phyloP scores from a whole-genome alignment of 371 early-diverging fungal genomes.

The Rhizopus stolonifer region DNA sequence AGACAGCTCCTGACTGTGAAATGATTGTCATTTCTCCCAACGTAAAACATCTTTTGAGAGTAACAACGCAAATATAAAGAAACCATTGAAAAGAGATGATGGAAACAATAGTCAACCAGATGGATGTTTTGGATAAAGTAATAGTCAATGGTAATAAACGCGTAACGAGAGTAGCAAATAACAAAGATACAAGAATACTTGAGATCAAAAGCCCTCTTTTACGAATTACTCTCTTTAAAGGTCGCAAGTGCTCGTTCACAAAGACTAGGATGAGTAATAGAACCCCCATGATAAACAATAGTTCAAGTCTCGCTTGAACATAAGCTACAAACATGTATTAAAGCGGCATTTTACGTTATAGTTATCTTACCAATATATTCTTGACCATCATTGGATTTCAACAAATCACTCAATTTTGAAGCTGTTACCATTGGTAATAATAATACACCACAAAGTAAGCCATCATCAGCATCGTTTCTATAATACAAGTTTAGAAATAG shows the following conservation, averaged over 20 bases:
- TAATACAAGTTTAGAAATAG: neutral
- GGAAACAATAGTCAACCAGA: slow-evolving; percentile 26
- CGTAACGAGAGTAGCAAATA: slow-evolving; percentile 32
- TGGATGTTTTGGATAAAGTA: slow-evolving; percentile 24
- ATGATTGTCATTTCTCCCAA: slow-evolving; percentile 68
- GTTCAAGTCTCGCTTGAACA: slow-evolving; percentile 34
- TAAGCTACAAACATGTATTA: slow-evolving; percentile 10
- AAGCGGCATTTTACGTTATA: neutral
- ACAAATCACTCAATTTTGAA: slow-evolving; percentile 34
- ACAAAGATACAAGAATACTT: slow-evolving; percentile 32
- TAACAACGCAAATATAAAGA: slow-evolving; percentile 42
- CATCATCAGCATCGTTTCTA: slow-evolving; percentile 50
- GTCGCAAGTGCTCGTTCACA: slow-evolving; percentile 29
- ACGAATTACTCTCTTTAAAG: slow-evolving; percentile 34
- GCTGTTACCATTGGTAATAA: slow-evolving; percentile 44
- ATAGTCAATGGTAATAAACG: slow-evolving; percentile 26
- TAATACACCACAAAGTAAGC: slow-evolving; percentile 40
- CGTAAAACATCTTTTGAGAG: slow-evolving; percentile 60
- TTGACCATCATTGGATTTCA: slow-evolving; percentile 12
- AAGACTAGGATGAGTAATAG: slow-evolving; percentile 29
- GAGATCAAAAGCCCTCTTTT: slow-evolving; percentile 42
- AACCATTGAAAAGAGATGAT: slow-evolving; percentile 43
- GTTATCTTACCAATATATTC: slow-evolving; percentile 19
- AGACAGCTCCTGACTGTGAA: slow-evolving; percentile 57
- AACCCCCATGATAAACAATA: slow-evolving; percentile 34